Conservation (phyloP, 108 stramenopile genomes). For the Nannochloropsis oceanica region DNA sequence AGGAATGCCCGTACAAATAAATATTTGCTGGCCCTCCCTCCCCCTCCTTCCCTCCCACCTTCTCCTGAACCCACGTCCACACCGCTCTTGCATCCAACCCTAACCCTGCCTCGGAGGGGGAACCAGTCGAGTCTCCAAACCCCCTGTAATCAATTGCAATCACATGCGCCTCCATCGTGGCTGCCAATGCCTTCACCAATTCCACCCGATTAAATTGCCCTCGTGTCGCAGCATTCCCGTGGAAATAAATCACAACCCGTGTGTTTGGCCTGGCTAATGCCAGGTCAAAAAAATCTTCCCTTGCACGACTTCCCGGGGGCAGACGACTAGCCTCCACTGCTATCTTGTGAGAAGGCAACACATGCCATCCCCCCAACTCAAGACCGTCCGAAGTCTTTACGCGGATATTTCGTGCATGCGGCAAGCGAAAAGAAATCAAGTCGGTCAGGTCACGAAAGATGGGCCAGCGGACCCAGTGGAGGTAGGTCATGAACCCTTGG, state of each 20-base stretch:
- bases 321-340: background rate
- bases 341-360: background rate
- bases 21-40: background rate
- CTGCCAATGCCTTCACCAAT: background rate
- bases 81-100: constrained; percentile 1
- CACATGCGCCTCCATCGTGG: constrained; percentile 5
- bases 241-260: constrained; percentile 3
- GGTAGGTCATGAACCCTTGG: background rate
- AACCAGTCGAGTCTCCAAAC: constrained; percentile 18
- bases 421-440: background rate
- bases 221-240: constrained; percentile 14
- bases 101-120: constrained; percentile 6
- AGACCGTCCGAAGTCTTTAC: constrained; percentile 2
- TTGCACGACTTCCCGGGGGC: background rate
- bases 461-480: background rate
- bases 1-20: constrained; percentile 4
- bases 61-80: background rate
- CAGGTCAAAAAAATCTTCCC: background rate
- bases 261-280: background rate
- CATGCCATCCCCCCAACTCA: constrained; percentile 3
- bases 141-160: constrained; percentile 16
- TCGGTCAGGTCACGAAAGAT: constrained; percentile 2
- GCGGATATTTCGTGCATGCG: constrained; percentile 1
- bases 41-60: background rate
- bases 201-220: background rate